Conservation (phyloP, 768 basidiomycete species). For the Macrolepiota albuminosa region DNA sequence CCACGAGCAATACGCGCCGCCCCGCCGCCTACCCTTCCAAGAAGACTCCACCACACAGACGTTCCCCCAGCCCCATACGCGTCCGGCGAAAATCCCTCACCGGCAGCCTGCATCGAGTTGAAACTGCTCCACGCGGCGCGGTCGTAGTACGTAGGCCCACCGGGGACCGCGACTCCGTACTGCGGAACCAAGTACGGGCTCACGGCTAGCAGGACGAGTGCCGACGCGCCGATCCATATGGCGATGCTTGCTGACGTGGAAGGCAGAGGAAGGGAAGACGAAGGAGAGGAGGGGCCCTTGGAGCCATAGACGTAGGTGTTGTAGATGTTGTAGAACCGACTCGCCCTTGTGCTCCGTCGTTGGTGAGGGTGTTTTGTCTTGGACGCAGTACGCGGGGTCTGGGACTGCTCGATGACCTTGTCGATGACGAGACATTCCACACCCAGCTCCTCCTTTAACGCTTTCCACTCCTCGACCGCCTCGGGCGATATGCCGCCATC, state of each 20-base stretch:
- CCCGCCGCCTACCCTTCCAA: too few species aligned
- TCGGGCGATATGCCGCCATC: constrained; percentile 63
- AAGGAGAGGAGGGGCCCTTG: constrained; percentile 18
- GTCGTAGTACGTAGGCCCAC: constrained; percentile 71
- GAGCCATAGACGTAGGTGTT: constrained; percentile 62
- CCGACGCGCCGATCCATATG: constrained; percentile 59
- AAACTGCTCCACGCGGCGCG: constrained; percentile 77
- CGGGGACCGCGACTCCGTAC: constrained; percentile 41
- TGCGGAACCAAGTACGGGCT: constrained; percentile 58
- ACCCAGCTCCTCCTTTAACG: constrained; percentile 75
- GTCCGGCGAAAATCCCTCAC: constrained; percentile 65
- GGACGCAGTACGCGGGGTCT: constrained; percentile 14
- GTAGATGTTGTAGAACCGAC: constrained; percentile 81
- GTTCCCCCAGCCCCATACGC: not conserved
- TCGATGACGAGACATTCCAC: constrained; percentile 76
- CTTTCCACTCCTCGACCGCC: constrained; percentile 70
- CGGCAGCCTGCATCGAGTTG: constrained; percentile 63
- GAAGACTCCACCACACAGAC: too few species aligned
- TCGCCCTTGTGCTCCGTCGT: constrained; percentile 29
- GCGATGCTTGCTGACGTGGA: constrained; percentile 30
- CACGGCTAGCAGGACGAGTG: constrained; percentile 56
- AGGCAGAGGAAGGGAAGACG: constrained; percentile 10
- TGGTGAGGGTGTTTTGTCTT: constrained; percentile 17
- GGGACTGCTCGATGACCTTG: constrained; percentile 47
- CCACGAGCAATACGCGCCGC: too few species aligned